phyloP scores from a whole-genome alignment of 495 filamentous ascomycete genomes.

The Melanomma pulvis-pyrius region DNA sequence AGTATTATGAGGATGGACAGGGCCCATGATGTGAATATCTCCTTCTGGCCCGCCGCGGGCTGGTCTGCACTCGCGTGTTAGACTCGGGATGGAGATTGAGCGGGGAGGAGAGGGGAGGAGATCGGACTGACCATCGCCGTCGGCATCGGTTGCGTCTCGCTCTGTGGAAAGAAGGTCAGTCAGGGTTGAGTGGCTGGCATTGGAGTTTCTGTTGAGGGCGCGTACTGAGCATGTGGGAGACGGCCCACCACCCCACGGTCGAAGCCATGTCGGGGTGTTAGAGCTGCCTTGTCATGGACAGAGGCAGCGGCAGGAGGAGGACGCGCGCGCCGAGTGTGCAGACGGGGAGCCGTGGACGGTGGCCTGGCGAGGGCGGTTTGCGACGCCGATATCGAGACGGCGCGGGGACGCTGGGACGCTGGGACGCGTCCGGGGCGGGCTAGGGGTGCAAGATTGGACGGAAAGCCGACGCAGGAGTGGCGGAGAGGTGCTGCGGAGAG shows the following conservation, averaged over 20 bases:
- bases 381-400: conserved; percentile 7
- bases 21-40: conserved; percentile 93
- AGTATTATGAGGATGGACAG: conserved; percentile 94
- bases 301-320: conserved; percentile 16
- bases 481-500: too few species aligned
- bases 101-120: neutral
- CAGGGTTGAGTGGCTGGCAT: conserved; percentile 31
- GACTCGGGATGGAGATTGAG: conserved; percentile 9
- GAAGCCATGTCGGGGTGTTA: conserved; percentile 47
- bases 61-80: conserved; percentile 37
- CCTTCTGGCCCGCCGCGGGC: conserved; percentile 73
- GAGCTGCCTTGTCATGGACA: conserved; percentile 28
- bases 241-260: conserved; percentile 41
- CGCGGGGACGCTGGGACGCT: neutral
- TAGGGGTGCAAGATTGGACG: too few species aligned
- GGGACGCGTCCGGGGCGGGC: too few species aligned
- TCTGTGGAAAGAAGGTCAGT: conserved; percentile 29
- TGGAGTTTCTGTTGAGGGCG: neutral
- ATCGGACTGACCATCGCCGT: conserved; percentile 42
- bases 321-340: neutral
- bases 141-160: conserved; percentile 45
- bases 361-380: conserved; percentile 10
- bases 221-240: conserved; percentile 49
- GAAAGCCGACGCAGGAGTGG: too few species aligned
- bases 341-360: neutral